These are phyloP conservation scores for Tagetes erecta DNA, from an alignment of 129 eudicot genomes.

Conservation along the genomic window DNA sequence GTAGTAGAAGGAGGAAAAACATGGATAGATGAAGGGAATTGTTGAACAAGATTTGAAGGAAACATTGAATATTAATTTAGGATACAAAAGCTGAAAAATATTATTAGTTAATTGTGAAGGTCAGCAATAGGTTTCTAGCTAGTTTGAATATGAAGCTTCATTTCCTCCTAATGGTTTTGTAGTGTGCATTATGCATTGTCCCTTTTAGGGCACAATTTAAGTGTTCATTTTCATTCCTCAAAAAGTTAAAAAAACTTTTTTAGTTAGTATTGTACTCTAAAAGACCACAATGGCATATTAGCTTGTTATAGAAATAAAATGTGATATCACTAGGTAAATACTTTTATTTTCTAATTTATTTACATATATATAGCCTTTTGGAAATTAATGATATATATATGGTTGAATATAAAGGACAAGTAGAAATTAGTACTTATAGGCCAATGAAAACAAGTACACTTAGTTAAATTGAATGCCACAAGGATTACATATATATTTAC, in stretches of 20 bases:
- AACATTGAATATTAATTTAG: conserved; percentile 7
- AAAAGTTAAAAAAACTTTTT: neutral
- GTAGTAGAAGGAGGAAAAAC: conserved; percentile 9
- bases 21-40: conserved; percentile 16
- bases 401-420: neutral
- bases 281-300: neutral
- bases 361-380: neutral
- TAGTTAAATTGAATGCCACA: neutral
- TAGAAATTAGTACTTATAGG: neutral
- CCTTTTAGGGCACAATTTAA: conserved; percentile 11
- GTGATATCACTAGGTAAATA: neutral
- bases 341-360: neutral
- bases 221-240: neutral
- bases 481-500: neutral
- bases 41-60: conserved; percentile 20
- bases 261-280: neutral
- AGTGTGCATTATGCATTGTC: neutral
- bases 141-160: neutral
- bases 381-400: neutral
- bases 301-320: conserved; percentile 3
- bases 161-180: neutral
- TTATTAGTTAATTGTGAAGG: neutral
- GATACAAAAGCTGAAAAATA: neutral
- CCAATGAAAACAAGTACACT: neutral
- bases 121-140: neutral